Conservation (phyloP, 2,329 filamentous ascomycete genomes). For the Zymoseptoria passerinii region DNA sequence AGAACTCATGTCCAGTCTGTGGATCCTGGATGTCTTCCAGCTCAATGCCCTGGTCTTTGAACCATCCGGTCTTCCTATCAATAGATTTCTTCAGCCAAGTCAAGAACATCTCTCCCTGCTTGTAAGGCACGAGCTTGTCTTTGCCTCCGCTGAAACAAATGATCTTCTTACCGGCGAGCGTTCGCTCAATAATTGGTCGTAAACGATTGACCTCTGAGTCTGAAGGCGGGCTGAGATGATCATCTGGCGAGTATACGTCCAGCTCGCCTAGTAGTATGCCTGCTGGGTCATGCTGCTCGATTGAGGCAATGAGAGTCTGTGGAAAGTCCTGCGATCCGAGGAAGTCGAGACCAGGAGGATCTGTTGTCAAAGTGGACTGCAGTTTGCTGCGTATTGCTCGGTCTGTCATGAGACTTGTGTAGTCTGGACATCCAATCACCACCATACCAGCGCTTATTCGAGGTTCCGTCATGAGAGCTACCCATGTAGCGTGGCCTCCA, state of each 20-base stretch:
- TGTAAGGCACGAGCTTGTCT: slow-evolving; percentile 67
- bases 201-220: slow-evolving; percentile 39
- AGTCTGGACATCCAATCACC: slow-evolving; percentile 86
- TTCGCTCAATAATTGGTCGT: slow-evolving; percentile 24
- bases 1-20: slow-evolving; percentile 62
- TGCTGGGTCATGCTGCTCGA: slow-evolving; percentile 64
- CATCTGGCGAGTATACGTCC: slow-evolving; percentile 22
- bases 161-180: slow-evolving; percentile 52
- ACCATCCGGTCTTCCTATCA: slow-evolving; percentile 40
- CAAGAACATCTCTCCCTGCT: slow-evolving; percentile 52
- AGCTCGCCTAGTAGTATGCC: slow-evolving; percentile 54
- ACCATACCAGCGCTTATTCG: slow-evolving; percentile 70
- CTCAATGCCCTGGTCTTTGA: slow-evolving; percentile 46
- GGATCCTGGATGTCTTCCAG: slow-evolving; percentile 61
- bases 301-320: slow-evolving; percentile 52
- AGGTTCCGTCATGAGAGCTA: slow-evolving; percentile 67
- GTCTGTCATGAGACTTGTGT: slow-evolving; percentile 67
- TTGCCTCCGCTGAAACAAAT: slow-evolving; percentile 56
- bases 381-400: slow-evolving; percentile 66
- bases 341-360: slow-evolving; percentile 54
- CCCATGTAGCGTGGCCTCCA: slow-evolving; percentile 83
- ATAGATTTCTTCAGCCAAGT: slow-evolving; percentile 51
- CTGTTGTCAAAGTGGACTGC: slow-evolving; percentile 39
- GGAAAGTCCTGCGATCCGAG: slow-evolving; percentile 75
- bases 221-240: slow-evolving; percentile 31